A percentile compares a stretch with the other conserved stretches of the same genome.
Evolutionary conservation across 140 eudicot genomes (phyloP).

Genomic region (Ambrosia hybrid): DNA sequence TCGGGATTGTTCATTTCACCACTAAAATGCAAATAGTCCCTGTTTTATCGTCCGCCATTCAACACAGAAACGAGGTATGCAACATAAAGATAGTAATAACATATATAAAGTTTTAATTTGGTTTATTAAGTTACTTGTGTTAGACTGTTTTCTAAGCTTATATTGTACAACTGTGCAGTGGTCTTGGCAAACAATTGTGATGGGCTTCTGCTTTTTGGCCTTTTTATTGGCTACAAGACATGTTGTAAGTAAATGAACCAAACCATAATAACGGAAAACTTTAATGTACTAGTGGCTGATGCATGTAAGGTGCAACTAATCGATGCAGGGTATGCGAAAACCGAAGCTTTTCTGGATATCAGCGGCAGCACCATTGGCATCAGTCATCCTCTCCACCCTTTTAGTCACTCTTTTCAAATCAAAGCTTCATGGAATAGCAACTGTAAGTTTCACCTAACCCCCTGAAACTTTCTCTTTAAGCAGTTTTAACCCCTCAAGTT

Average conservation of each 20-base stretch:
- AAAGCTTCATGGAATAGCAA: constrained; percentile 59
- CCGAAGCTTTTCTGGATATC: constrained; percentile 53
- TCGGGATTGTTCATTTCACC: constrained; percentile 94
- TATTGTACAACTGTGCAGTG: constrained; percentile 64
- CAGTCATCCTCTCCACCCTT: constrained; percentile 59
- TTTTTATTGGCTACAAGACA: constrained; percentile 67
- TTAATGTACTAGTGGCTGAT: constrained; percentile 25
- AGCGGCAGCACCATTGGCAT: constrained; percentile 61
- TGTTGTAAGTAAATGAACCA: constrained; percentile 50
- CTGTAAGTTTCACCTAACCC: constrained; percentile 46
- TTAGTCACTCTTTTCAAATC: constrained; percentile 45
- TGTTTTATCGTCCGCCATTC: constrained; percentile 69
- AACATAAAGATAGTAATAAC: background rate
- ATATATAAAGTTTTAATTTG: background rate
- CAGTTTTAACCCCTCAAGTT: background rate
- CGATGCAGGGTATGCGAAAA: constrained; percentile 67
- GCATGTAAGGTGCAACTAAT: constrained; percentile 14
- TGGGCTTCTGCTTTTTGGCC: constrained; percentile 75
- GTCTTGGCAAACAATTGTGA: constrained; percentile 93
- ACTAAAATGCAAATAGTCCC: constrained; percentile 85
- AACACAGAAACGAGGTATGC: constrained; percentile 69
- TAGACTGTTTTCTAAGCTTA: background rate
- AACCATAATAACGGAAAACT: background rate
- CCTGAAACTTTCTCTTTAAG: background rate
- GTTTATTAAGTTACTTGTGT: background rate